Evolutionary conservation across 2,329 filamentous ascomycete species (phyloP).

Genomic region (Aspergillus japonicus): DNA sequence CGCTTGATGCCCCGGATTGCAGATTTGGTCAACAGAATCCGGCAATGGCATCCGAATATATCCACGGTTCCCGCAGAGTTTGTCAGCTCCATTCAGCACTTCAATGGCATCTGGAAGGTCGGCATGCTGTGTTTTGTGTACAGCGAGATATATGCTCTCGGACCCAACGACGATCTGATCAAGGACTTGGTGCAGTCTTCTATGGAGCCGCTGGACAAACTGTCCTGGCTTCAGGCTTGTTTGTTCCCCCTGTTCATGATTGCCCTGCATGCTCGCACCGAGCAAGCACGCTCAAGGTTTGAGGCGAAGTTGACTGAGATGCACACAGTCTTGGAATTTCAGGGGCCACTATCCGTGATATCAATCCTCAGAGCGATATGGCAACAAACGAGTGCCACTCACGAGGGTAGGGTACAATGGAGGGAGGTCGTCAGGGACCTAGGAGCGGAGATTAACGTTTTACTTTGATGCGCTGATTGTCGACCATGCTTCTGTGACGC

Average conservation of each 20-base stretch:
- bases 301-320: background rate
- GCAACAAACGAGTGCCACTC: background rate
- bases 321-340: background rate
- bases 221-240: background rate
- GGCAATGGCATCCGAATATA: background rate
- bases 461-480: background rate
- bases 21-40: background rate
- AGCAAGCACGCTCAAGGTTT: background rate
- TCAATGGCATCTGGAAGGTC: background rate
- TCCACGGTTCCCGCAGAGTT: background rate
- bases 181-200: background rate
- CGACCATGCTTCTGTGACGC: too few relatives aligned
- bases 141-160: background rate
- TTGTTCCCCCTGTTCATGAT: conserved; percentile 1
- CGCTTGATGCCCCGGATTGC: background rate
- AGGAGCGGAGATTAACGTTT: background rate
- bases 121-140: background rate
- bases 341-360: background rate
- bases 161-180: background rate
- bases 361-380: background rate
- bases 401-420: background rate
- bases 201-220: background rate
- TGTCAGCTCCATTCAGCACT: background rate
- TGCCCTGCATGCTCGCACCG: background rate
- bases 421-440: background rate